Base-by-base conservation (phyloP, 163 green algal species). In the Volvox carteri region DNA sequence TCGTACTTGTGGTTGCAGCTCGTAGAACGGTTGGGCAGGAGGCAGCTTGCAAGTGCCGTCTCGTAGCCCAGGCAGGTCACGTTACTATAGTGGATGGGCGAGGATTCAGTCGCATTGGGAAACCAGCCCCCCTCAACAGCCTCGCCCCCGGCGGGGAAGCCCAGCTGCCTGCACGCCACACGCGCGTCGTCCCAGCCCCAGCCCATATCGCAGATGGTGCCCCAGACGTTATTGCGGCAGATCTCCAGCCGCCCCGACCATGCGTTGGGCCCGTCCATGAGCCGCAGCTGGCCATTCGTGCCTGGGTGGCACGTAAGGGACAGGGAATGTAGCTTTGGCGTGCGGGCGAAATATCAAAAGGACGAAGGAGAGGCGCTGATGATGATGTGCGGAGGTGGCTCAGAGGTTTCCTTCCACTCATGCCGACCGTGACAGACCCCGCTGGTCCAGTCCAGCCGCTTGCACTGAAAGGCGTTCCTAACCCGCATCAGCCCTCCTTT, bases 161-260 rank as follows among this genome's bases (percentile, higher is more conserved):
- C 86, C 18, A 91, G 77, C 86, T 91, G 74, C 0, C 67, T 35
- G 52, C 86, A 91, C 3, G 68, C 86, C 50, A 91, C 86, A 5
- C 74, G 52, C 28, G 86, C 86, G 67, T 91, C 86, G 28, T 87
- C 77, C 77, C 78, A 85, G 50, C 28, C 39, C 86, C 86, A 91
- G 18, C 39, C 48, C 1, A 35, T 28, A 41, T 91, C 77, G n/a
- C 86, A 91, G 1, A 91, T 41, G 44, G 35, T 88, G 37, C 86
- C 86, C 68, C 86, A 91, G 37, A 8, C 28, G 19, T 50, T 39
- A 7, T 4, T n/a, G 0, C 25, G 3, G 67, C 78, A 91, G 1
- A 91, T 65, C 65, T 91, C 77, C 25, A 91, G 28, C 4, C 67
- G 77, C 25, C 86, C 86, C 1, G 86, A 89, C 84, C 72, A 89